Base-by-base conservation (phyloP, 2,329 filamentous ascomycete genomes). In the Onygenales sp. region DNA sequence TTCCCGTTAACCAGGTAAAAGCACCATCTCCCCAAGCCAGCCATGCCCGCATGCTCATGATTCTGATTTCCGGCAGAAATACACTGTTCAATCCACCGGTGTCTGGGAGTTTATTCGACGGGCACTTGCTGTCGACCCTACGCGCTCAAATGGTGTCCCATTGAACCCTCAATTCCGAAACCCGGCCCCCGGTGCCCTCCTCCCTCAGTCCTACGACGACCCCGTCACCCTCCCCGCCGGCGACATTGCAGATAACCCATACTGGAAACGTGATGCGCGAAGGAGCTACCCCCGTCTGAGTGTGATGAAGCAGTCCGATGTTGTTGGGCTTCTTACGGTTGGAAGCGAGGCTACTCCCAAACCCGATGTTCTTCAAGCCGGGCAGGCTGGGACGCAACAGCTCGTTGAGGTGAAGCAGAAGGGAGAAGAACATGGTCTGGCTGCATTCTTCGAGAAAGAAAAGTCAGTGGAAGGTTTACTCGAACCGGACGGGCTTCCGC, bases 241-340 rank as follows among this genome's bases (percentile, higher is more conserved):
- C 61, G 89, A 95, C 69, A 84, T 95, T 63, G 89, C 89, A 63
- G 88, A 92, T 70, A 95, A 95, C 74, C 83, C 89, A 39, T 95
- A 96, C 77, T 98, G 90, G 89, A 94, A 95, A 79, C 90, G 93
- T 65, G 93, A 98, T 67, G 71, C 77, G 57, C 87, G 93, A 63
- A 82, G 93, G 64, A 79, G 79, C 64, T 97, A 97, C 75, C 87
- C 93, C 34, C 80, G 79, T 62, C 78, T 87, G 53, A 92, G 86
- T 65, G 84, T 88, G 45, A 81, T 98, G 57, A 85, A 77, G 55
- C 93, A 97, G 77, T 82, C 82, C 46, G 87, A 97, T 70, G 84
- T 89, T 50, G 93, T 93, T 27, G 86, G 86, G 42, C 81, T 98
- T 62, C 77, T 98, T 67, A 84, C 80, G 32, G 83, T 97, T 44